Evolutionary conservation across 108 stramenopile species (phyloP).

Genomic region (Schizochytrium sp.): DNA sequence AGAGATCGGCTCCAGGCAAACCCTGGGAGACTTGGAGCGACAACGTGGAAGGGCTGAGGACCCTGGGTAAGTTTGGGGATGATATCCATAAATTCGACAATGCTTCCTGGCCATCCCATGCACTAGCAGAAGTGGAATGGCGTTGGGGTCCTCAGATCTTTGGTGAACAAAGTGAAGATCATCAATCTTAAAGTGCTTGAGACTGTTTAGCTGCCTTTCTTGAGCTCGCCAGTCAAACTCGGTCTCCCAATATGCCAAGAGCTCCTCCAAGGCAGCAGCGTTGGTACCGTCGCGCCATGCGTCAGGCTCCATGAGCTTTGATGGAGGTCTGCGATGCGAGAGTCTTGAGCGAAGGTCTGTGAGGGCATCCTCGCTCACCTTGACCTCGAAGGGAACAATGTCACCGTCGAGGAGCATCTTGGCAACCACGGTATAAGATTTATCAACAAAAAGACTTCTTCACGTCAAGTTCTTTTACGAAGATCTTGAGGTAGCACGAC

Average conservation of each 20-base stretch:
- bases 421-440: neutral
- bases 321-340: neutral
- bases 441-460: too few relatives aligned
- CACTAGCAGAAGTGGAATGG: conserved; percentile 46
- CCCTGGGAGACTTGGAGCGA: conserved; percentile 52
- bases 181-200: conserved; percentile 42
- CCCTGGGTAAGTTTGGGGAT: conserved; percentile 28
- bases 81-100: conserved; percentile 1
- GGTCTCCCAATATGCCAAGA: conserved; percentile 8
- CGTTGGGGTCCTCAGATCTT: neutral
- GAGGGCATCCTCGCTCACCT: conserved; percentile 21
- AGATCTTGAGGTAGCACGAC: too few relatives aligned
- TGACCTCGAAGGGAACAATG: conserved; percentile 2
- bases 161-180: conserved; percentile 34
- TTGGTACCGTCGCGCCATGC: neutral
- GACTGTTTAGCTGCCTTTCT: neutral
- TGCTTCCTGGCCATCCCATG: conserved; percentile 58
- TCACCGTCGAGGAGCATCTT: neutral
- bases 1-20: conserved; percentile 40
- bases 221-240: conserved; percentile 55
- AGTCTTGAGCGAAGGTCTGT: neutral
- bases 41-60: conserved; percentile 11
- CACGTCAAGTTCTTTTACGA: too few relatives aligned
- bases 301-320: neutral
- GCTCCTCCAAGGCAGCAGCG: conserved; percentile 29